Percentiles rank a stretch among this genome's conserved stretches.
These are phyloP conservation scores for Podospora sp. DNA, from an alignment of 495 filamentous ascomycete species.

Conservation along the genomic window DNA sequence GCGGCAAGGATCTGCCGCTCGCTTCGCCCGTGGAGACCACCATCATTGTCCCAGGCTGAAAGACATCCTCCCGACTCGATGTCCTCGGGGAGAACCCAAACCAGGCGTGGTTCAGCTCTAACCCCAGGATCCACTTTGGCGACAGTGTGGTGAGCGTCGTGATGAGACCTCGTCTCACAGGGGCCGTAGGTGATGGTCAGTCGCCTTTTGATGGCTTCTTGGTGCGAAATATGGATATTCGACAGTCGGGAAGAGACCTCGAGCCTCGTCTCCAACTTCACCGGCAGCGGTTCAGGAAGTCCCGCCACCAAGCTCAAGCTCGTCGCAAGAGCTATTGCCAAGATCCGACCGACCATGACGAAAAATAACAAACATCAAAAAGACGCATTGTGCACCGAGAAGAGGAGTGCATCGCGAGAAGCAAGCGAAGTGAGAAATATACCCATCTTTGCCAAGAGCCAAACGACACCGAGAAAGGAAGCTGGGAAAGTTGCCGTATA, in stretches of 20 bases:
- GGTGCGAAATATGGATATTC: constrained; percentile 44
- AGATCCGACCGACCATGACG: not conserved
- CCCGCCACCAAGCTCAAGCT: not conserved
- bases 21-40: constrained; percentile 47
- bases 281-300: constrained; percentile 25
- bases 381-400: not conserved
- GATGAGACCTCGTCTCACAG: constrained; percentile 29
- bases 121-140: constrained; percentile 18
- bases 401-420: not conserved
- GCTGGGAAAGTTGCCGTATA: not conserved
- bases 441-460: not conserved
- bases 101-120: constrained; percentile 39
- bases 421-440: not conserved
- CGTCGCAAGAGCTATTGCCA: not conserved
- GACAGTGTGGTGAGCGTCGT: constrained; percentile 40
- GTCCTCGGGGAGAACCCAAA: constrained; percentile 57
- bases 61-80: constrained; percentile 51
- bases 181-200: constrained; percentile 47
- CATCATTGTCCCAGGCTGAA: constrained; percentile 51
- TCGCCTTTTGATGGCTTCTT: constrained; percentile 26
- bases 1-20: constrained; percentile 39
- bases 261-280: constrained; percentile 41
- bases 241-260: constrained; percentile 47
- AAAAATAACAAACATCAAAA: not conserved
- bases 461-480: not conserved